Conservation (phyloP, 768 basidiomycete species). For the Clitopilus hobsonii region DNA sequence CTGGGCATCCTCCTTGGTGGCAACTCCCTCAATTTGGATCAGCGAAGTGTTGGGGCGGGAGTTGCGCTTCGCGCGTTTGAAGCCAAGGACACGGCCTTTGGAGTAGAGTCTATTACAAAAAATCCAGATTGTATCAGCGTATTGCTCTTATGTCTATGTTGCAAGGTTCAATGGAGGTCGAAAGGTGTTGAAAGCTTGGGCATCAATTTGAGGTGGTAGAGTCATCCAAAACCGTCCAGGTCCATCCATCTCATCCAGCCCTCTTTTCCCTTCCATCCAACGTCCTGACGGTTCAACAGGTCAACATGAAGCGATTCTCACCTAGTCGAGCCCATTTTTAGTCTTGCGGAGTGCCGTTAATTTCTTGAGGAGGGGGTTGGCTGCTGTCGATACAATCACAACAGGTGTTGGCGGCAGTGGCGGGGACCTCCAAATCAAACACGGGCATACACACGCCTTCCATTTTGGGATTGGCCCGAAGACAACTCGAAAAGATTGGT, state of each 20-base stretch:
- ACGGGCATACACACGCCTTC: conserved; percentile 19
- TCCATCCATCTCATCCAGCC: conserved; percentile 42
- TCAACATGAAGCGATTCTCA: conserved; percentile 35
- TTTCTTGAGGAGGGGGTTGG: conserved; percentile 33
- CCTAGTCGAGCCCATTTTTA: conserved; percentile 81
- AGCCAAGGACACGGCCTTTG: conserved; percentile 96
- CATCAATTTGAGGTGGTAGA: conserved; percentile 3
- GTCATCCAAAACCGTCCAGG: conserved; percentile 15
- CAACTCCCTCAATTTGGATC: conserved; percentile 95
- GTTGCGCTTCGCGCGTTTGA: conserved; percentile 99
- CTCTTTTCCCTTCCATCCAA: conserved; percentile 10
- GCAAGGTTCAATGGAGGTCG: not conserved
- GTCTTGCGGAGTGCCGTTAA: conserved; percentile 44
- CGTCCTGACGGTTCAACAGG: conserved; percentile 11
- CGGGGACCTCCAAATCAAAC: conserved; percentile 25
- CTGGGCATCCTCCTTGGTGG: conserved; percentile 88
- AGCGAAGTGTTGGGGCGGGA: conserved; percentile 93
- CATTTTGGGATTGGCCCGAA: not conserved
- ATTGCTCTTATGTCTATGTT: not conserved
- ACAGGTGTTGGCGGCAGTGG: conserved; percentile 18
- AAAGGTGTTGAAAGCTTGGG: not conserved
- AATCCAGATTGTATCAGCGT: conserved; percentile 13
- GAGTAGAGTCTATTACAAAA: conserved; percentile 73
- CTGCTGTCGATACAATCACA: conserved; percentile 12
- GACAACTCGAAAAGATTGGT: conserved; percentile 2